Conservation (phyloP, 768 basidiomycete species). For the Pluteus cervinus region DNA sequence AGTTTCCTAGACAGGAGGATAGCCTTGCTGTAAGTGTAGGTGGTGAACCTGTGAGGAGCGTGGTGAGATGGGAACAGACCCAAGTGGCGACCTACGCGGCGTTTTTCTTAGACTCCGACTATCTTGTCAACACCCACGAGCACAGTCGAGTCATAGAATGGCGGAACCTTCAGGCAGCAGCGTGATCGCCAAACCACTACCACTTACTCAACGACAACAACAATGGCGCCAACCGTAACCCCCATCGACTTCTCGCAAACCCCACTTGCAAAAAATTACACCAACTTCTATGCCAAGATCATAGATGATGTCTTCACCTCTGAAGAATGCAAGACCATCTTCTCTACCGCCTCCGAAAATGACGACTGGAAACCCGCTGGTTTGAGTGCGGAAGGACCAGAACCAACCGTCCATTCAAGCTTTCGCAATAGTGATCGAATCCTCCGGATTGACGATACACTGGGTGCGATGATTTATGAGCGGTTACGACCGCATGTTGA, state of each 20-base stretch:
- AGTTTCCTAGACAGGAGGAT: too few relatives aligned
- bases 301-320: constrained; percentile 31
- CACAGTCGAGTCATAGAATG: too few relatives aligned
- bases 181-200: too few relatives aligned
- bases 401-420: constrained; percentile 20
- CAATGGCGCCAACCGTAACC: constrained; percentile 5
- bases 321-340: constrained; percentile 27
- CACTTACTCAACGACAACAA: background rate
- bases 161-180: too few relatives aligned
- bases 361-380: constrained; percentile 27
- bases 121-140: too few relatives aligned
- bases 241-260: constrained; percentile 26
- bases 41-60: too few relatives aligned
- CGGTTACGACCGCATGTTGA: constrained; percentile 25
- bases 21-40: too few relatives aligned
- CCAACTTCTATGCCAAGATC: constrained; percentile 27
- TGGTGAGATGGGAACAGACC: too few relatives aligned
- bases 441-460: constrained; percentile 21
- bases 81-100: too few relatives aligned
- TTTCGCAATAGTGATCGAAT: constrained; percentile 33
- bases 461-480: constrained; percentile 23
- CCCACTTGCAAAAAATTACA: constrained; percentile 20
- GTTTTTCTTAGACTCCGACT: too few relatives aligned
- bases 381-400: constrained; percentile 16
- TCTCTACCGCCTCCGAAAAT: constrained; percentile 20